Base-by-base conservation (phyloP, 306 rosid genomes). In the Quercus cerris region DNA sequence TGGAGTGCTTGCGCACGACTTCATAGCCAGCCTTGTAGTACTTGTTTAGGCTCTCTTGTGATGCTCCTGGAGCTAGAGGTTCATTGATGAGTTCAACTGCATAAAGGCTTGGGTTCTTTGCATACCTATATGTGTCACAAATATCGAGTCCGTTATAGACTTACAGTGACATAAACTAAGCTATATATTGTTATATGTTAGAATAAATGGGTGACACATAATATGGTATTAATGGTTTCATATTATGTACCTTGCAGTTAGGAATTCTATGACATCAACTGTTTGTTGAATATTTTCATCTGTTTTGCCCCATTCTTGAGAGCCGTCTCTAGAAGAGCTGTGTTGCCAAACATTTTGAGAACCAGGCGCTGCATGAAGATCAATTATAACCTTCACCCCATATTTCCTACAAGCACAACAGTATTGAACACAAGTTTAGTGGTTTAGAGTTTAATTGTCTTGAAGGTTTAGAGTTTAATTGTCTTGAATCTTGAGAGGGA, bases 311-410 rank as follows among this genome's bases (percentile, higher is more conserved):
- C 94, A 93, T 76, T 88, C 92, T 56, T 70, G 88, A 62, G 90
- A 91, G 23, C 91, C 87, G 73, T 93, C 98, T 87, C 94, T 88
- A 0, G 94, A 78, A 35, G 88, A 70, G 38, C 94, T 87, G 59
- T 88, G 94, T n/a, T 88, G 90, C 31, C 4, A 86, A 1, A 90
- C 92, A 66, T 91, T 93, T 85, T 91, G 97, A 4, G 97, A 93
- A 59, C 84, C 97, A 0, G 94, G 93, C 30, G 90, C 98, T 59
- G 97, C 98, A 69, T 93, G 98, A 9, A 93, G 94, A 75, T 93
- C 98, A 68, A 93, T 69, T 75, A 91, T 93, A 25, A 93, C 74
- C 74, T 85, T 91, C 77, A 93, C 18, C 35, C 89, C 87, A 74
- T 91, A 93, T 86, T 86, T 90, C 88, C 98, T 93, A 74, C 30